Conservation (phyloP, 306 rosid species). For the Prunus fruticosa region DNA sequence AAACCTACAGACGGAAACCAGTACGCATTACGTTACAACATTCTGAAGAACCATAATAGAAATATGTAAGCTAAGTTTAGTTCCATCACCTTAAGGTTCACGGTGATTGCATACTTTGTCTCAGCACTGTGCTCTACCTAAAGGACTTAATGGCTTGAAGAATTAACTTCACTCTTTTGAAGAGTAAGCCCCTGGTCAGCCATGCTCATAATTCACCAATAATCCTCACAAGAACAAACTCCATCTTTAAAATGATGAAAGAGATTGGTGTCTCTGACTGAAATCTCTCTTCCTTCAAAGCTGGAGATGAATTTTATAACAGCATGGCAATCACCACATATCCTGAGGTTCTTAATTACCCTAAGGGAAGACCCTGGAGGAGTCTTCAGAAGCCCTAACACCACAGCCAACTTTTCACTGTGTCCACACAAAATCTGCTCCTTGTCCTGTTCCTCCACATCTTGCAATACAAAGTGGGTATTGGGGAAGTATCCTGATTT, state of each 20-base stretch:
- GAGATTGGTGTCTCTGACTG: constrained; percentile 61
- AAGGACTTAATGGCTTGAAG: neutral
- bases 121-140: neutral
- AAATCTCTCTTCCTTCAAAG: constrained; percentile 56
- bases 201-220: constrained; percentile 41
- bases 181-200: neutral
- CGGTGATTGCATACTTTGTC: too few species aligned
- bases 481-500: constrained; percentile 53
- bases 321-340: constrained; percentile 29
- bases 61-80: neutral
- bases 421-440: constrained; percentile 77
- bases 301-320: constrained; percentile 45
- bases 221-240: constrained; percentile 65
- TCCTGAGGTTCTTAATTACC: constrained; percentile 67
- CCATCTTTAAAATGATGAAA: constrained; percentile 80
- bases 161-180: neutral
- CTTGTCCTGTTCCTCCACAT: constrained; percentile 80
- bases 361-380: constrained; percentile 56
- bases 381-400: constrained; percentile 65
- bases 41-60: neutral
- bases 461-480: constrained; percentile 53
- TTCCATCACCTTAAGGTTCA: constrained; percentile 1
- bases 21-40: neutral
- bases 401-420: constrained; percentile 73
- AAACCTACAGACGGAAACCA: neutral